These are phyloP conservation scores for Evernia prunastri DNA, from an alignment of 495 filamentous ascomycete genomes.

Conservation along the genomic window DNA sequence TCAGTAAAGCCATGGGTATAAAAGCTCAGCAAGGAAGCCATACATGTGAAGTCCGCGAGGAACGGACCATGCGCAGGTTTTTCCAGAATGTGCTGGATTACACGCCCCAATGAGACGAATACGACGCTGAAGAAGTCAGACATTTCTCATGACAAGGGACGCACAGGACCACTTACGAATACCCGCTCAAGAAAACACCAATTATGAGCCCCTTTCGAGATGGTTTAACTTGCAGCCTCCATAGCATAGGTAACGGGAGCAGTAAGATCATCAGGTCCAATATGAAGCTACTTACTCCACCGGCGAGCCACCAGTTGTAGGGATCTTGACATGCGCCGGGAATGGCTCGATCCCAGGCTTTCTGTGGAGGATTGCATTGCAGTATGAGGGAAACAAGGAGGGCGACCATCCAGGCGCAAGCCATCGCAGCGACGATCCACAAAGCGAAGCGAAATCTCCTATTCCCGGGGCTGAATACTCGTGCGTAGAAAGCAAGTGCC, in stretches of 20 bases:
- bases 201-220: slow-evolving; percentile 7
- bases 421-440: slow-evolving; percentile 22
- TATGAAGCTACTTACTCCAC: slow-evolving; percentile 7
- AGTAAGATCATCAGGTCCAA: slow-evolving; percentile 15
- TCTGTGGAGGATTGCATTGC: slow-evolving; percentile 30
- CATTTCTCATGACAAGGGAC: background rate
- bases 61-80: background rate
- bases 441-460: slow-evolving; percentile 24
- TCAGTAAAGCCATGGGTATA: background rate
- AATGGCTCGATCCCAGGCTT: slow-evolving; percentile 28
- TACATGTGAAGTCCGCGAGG: slow-evolving; percentile 6
- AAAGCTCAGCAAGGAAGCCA: background rate
- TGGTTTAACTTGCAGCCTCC: slow-evolving; percentile 6
- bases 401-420: slow-evolving; percentile 24
- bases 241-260: slow-evolving; percentile 15
- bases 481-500: slow-evolving; percentile 25
- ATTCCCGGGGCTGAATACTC: slow-evolving; percentile 23
- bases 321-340: slow-evolving; percentile 22
- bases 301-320: background rate
- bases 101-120: slow-evolving; percentile 8
- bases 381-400: slow-evolving; percentile 27
- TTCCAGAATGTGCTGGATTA: slow-evolving; percentile 1
- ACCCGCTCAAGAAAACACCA: slow-evolving; percentile 10
- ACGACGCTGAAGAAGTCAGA: slow-evolving; percentile 8
- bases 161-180: slow-evolving; percentile 3